Evolutionary conservation across 306 rosid species (phyloP).

Genomic region (Lupinus albus): DNA sequence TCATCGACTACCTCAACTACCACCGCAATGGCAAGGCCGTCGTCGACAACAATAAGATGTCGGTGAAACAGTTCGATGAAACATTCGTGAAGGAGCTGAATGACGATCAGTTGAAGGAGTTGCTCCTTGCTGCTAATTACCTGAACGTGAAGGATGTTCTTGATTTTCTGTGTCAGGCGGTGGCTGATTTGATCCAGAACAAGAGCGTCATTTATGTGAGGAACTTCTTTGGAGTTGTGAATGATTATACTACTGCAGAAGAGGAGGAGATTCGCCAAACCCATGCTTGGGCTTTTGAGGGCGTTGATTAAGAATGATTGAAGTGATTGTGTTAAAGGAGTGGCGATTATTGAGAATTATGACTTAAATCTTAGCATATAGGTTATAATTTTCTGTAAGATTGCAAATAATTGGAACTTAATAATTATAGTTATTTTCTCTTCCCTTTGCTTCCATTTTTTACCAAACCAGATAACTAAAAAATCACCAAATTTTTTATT

Average conservation of each 20-base stretch:
- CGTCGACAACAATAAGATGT: neutral
- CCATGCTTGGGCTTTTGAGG: constrained; percentile 45
- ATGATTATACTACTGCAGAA: constrained; percentile 47
- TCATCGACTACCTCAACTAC: too few species aligned
- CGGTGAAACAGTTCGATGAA: neutral
- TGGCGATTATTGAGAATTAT: too few species aligned
- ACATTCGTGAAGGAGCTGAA: constrained; percentile 1
- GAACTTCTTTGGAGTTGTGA: constrained; percentile 36
- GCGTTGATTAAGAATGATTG: constrained; percentile 44
- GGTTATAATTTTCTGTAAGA: too few species aligned
- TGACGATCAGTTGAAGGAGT: constrained; percentile 15
- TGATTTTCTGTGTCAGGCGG: constrained; percentile 1
- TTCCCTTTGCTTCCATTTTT: too few species aligned
- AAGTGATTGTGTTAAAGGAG: too few species aligned
- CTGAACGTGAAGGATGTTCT: constrained; percentile 31
- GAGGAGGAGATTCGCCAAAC: constrained; percentile 35
- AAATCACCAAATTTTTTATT: too few species aligned
- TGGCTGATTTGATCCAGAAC: constrained; percentile 39
- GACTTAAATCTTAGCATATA: too few species aligned
- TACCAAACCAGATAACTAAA: too few species aligned
- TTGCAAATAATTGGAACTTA: too few species aligned
- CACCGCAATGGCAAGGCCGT: neutral
- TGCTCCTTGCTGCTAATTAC: constrained; percentile 43
- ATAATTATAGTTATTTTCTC: too few species aligned
- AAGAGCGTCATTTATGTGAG: constrained; percentile 45